Conservation (phyloP, 2,329 filamentous ascomycete species). For the Cercospora sojina region DNA sequence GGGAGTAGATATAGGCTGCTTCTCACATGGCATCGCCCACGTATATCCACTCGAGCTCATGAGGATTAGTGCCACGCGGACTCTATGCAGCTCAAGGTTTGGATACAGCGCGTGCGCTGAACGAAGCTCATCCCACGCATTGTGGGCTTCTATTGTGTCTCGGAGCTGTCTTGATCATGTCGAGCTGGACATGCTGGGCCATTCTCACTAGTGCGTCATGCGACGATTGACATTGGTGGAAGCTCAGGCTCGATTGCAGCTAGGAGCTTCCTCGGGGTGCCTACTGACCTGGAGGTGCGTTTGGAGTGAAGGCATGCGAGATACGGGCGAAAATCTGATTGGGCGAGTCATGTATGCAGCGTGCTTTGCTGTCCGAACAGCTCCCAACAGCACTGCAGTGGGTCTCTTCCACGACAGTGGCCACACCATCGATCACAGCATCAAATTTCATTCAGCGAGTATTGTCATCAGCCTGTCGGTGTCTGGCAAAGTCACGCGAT, state of each 20-base stretch:
- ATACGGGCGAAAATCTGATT: neutral
- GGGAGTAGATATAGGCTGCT: constrained; percentile 24
- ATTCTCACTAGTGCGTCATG: constrained; percentile 12
- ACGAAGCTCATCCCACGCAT: constrained; percentile 27
- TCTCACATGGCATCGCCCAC: constrained; percentile 7
- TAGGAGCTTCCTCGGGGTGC: constrained; percentile 1
- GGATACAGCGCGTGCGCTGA: constrained; percentile 16
- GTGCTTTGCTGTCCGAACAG: neutral
- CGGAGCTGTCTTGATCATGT: constrained; percentile 8
- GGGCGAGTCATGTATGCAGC: neutral
- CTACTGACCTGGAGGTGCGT: neutral
- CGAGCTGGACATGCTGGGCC: neutral
- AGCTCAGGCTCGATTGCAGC: constrained; percentile 13
- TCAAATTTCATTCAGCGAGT: neutral
- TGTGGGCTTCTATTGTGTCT: constrained; percentile 20
- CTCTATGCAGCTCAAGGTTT: constrained; percentile 25
- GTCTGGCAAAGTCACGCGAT: constrained; percentile 14
- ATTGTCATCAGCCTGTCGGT: neutral
- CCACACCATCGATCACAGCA: neutral
- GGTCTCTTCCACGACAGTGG: neutral
- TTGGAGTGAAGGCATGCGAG: neutral
- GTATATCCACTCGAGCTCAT: constrained; percentile 16
- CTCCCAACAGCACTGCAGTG: neutral
- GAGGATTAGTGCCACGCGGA: constrained; percentile 25
- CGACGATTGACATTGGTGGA: constrained; percentile 13